A percentile compares a stretch with the other conserved stretches of the same genome.
phyloP scores from a whole-genome alignment of 176 grass and related monocot genomes.

The Ensete glaucum region DNA sequence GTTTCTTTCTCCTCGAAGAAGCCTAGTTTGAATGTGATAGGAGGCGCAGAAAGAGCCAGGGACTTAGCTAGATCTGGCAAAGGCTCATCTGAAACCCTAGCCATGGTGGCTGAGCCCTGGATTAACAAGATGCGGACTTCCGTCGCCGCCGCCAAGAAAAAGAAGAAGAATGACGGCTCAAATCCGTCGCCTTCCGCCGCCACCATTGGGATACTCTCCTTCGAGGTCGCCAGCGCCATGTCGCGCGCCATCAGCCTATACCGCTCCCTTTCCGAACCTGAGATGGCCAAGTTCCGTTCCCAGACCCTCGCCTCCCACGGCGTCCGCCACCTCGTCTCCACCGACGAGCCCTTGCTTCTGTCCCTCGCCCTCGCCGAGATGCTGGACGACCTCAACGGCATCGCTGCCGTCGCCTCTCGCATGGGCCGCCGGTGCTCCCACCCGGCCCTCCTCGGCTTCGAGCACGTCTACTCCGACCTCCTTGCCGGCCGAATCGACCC shows the following conservation, averaged over 20 bases:
- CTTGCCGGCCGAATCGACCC: slow-evolving; percentile 48
- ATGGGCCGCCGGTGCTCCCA: slow-evolving; percentile 65
- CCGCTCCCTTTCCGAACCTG: slow-evolving; percentile 68
- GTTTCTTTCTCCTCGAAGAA: neutral
- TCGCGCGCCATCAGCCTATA: slow-evolving; percentile 62
- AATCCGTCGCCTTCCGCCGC: slow-evolving; percentile 8
- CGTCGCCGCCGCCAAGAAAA: slow-evolving; percentile 39
- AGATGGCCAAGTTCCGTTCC: slow-evolving; percentile 42
- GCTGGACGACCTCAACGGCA: slow-evolving; percentile 74
- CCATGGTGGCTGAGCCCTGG: slow-evolving; percentile 58
- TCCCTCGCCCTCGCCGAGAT: slow-evolving; percentile 83
- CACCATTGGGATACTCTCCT: slow-evolving; percentile 67
- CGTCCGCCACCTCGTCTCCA: slow-evolving; percentile 63
- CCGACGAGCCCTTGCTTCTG: slow-evolving; percentile 62
- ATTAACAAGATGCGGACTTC: slow-evolving; percentile 55
- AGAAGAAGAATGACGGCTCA: slow-evolving; percentile 26
- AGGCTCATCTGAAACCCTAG: neutral
- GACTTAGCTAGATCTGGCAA: neutral
- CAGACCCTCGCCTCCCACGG: slow-evolving; percentile 47
- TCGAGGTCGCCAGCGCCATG: slow-evolving; percentile 89
- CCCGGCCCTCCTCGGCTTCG: slow-evolving; percentile 60
- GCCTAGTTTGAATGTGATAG: neutral
- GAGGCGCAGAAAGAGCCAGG: neutral
- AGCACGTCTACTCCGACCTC: slow-evolving; percentile 90
- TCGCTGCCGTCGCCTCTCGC: slow-evolving; percentile 59